phyloP scores from a whole-genome alignment of 768 basidiomycete genomes.

The Suillus bovinus region DNA sequence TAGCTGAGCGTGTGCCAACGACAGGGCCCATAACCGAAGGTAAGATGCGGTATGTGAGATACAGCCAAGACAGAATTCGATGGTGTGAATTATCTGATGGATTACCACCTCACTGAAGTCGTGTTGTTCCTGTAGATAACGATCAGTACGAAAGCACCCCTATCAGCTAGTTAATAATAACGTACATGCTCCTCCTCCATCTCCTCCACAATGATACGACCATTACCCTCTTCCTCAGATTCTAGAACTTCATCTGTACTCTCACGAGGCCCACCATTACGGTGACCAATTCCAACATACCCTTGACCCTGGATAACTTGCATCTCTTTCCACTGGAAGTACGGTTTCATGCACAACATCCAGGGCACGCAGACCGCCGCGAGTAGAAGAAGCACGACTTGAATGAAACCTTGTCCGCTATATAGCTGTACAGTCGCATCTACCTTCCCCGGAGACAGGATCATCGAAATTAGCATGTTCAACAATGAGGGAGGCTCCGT shows the following conservation, averaged over 20 bases:
- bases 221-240: constrained; percentile 82
- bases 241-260: constrained; percentile 65
- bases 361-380: constrained; percentile 92
- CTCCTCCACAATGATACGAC: constrained; percentile 71
- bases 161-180: constrained; percentile 19
- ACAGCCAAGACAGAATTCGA: constrained; percentile 98
- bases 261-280: constrained; percentile 53
- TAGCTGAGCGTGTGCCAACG: constrained; percentile 95
- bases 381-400: constrained; percentile 72
- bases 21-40: constrained; percentile 95
- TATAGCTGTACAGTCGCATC: constrained; percentile 73
- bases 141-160: constrained; percentile 12
- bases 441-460: constrained; percentile 85
- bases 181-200: constrained; percentile 71
- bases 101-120: constrained; percentile 95
- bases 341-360: constrained; percentile 92
- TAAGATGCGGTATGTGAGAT: constrained; percentile 97
- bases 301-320: constrained; percentile 80
- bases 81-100: constrained; percentile 98
- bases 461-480: constrained; percentile 97
- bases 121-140: constrained; percentile 63
- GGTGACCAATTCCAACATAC: constrained; percentile 68
- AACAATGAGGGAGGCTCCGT: constrained; percentile 84
- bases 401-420: constrained; percentile 83
- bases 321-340: constrained; percentile 88